These are phyloP conservation scores for Cryptococcus sp. DNA, from an alignment of 1,284 basidiomycete species.

Conservation along the genomic window DNA sequence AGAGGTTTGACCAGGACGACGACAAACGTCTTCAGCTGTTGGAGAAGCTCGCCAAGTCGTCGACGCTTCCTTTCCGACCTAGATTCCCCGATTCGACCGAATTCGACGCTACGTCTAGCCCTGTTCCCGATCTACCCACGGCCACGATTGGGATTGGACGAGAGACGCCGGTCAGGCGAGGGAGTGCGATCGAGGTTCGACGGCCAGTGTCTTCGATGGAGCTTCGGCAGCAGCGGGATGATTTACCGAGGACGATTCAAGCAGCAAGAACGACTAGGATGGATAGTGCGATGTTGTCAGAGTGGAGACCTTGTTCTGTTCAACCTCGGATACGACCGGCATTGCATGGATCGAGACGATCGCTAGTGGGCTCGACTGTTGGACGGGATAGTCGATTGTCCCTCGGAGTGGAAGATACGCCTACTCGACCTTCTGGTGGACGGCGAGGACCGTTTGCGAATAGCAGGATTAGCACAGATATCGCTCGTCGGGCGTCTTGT, in stretches of 20 bases:
- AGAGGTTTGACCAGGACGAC: background rate
- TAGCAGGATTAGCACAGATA: slow-evolving; percentile 12
- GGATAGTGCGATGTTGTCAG: background rate
- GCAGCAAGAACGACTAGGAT: background rate
- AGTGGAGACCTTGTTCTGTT: background rate
- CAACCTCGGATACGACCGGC: background rate
- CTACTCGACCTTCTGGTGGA: background rate
- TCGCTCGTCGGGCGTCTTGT: slow-evolving; percentile 8
- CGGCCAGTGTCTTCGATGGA: slow-evolving; percentile 1
- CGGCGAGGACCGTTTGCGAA: slow-evolving; percentile 9
- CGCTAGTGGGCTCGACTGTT: slow-evolving; percentile 8
- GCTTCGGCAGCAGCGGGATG: background rate
- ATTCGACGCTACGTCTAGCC: background rate
- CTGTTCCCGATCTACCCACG: background rate
- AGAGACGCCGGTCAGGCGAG: too few species aligned
- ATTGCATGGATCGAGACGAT: slow-evolving; percentile 4
- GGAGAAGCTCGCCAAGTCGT: slow-evolving; percentile 9
- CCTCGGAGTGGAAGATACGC: background rate
- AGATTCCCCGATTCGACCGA: slow-evolving; percentile 1
- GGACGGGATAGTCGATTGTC: background rate
- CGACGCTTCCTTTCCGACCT: slow-evolving; percentile 6
- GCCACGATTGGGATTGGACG: background rate
- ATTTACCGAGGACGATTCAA: background rate
- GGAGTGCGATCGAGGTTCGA: background rate
- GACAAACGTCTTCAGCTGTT: slow-evolving; percentile 3